Evolutionary conservation across 768 basidiomycete species (phyloP), one percentile per base, ranked within the genome.

Genomic region (Mycena metata): DNA sequence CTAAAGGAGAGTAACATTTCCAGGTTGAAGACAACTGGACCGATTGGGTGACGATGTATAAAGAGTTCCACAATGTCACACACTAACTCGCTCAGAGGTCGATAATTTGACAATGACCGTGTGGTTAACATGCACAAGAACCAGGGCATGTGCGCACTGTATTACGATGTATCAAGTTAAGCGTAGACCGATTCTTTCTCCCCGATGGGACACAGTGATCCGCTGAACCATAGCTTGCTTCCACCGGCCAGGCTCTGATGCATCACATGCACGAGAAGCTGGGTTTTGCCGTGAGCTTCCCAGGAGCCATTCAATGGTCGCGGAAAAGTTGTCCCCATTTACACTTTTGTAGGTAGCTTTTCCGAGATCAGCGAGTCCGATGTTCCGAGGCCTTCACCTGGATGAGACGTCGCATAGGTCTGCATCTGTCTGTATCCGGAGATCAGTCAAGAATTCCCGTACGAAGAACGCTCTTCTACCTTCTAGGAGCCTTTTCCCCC

Each of bases 11-110:
- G 30, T 30, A 30, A 30, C 30, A 30, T 30, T 30, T 30, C 15
- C 64, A 74, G 23, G 78, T 82, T 69, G 71, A 77, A 16, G 75
- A 76, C 4, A 81, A 81, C 49, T 84, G 79, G 77, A 41, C 55
- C n/a, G 79, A 79, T 49, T 83, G 76, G 80, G 74, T 69, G 15
- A 42, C 64, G 3, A 51, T 69, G 13, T 65, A 59, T 64, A 64
- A 65, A 62, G 69, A 66, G 45, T 66, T 62, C 33, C 68, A 69
- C 47, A 69, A 70, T 33, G 59, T 60, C 16, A 69, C 68, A 15
- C 62, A 60, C 36, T 64, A 30, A 30, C 30, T 30, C 6, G 30
- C 30, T 30, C 30, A 6, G 24, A 64, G 39, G 62, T 69, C 26
- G n/a, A 46, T 50, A 23, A 30, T 62, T 35, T 24, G 64, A 23